These are phyloP conservation scores for Hirschioporus abietinus DNA, from an alignment of 768 basidiomycete species.

Conservation along the genomic window DNA sequence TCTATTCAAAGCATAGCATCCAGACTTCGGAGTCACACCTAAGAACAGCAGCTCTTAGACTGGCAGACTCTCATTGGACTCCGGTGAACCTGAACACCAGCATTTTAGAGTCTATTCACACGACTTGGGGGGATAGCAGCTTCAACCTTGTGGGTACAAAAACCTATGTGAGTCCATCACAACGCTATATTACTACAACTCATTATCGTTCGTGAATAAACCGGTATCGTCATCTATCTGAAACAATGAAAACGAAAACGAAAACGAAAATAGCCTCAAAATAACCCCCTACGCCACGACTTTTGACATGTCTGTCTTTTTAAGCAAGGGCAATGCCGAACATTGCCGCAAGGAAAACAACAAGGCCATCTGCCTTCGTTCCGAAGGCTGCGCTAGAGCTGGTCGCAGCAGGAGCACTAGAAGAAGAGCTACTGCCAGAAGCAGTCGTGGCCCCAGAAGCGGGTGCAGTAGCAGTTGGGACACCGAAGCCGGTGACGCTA, in stretches of 20 bases:
- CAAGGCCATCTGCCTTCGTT: slow-evolving; percentile 12
- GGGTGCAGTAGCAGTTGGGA: slow-evolving; percentile 17
- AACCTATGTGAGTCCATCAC: not conserved
- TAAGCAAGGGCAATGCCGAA: slow-evolving; percentile 3
- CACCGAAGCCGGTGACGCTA: slow-evolving; percentile 26
- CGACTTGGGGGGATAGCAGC: too few species aligned
- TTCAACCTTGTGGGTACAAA: not conserved
- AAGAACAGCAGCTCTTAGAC: too few species aligned
- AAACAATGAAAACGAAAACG: not conserved
- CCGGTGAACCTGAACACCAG: too few species aligned
- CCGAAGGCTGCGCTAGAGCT: slow-evolving; percentile 10
- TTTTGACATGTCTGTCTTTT: not conserved
- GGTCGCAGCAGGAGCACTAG: slow-evolving; percentile 9
- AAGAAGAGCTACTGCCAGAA: slow-evolving; percentile 10
- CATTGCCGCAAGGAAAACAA: slow-evolving; percentile 11
- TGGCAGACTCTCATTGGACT: too few species aligned
- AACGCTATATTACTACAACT: not conserved
- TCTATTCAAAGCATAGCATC: too few species aligned
- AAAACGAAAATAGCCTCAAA: not conserved
- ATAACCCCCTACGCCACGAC: not conserved
- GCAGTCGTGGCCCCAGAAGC: slow-evolving; percentile 6
- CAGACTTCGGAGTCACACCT: too few species aligned
- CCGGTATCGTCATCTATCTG: not conserved
- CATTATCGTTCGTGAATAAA: not conserved
- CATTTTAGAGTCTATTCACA: too few species aligned